phyloP scores from a whole-genome alignment of 257 asterid genomes.

The Lycium barbarum region DNA sequence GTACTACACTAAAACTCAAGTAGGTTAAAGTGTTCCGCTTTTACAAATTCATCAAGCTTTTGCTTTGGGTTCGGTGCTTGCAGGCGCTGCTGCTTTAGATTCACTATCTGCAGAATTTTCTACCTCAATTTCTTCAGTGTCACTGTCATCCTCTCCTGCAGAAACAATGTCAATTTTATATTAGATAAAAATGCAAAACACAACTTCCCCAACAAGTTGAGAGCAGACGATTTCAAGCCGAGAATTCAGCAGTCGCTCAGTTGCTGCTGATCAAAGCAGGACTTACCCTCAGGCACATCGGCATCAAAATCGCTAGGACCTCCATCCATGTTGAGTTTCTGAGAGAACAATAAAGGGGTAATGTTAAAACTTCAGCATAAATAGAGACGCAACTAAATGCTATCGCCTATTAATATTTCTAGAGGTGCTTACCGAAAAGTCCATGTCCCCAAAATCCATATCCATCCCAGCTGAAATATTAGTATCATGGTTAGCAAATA shows the following conservation, averaged over 20 bases:
- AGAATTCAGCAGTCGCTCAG: not conserved
- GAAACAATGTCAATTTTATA: not conserved
- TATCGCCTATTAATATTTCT: not conserved
- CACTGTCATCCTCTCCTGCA: slow-evolving; percentile 47
- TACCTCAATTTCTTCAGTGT: slow-evolving; percentile 41
- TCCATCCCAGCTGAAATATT: slow-evolving; percentile 49
- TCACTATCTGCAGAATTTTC: slow-evolving; percentile 22
- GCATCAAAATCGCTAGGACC: slow-evolving; percentile 45
- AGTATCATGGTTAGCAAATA: slow-evolving; percentile 27
- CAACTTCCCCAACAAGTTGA: not conserved
- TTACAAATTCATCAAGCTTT: slow-evolving; percentile 36
- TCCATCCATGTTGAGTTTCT: slow-evolving; percentile 59
- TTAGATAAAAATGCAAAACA: not conserved
- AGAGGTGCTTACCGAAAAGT: slow-evolving; percentile 57
- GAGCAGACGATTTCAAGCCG: slow-evolving; percentile 17
- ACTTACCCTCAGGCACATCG: slow-evolving; percentile 43
- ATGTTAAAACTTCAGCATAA: not conserved
- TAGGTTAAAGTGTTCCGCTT: not conserved
- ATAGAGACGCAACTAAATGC: not conserved
- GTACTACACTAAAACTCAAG: not conserved
- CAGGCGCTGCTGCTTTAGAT: slow-evolving; percentile 35
- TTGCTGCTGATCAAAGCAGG: not conserved
- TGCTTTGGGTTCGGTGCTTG: not conserved
- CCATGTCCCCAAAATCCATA: slow-evolving; percentile 55
- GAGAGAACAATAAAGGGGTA: slow-evolving; percentile 24